phyloP scores from a whole-genome alignment of 2,329 filamentous ascomycete species.

The Trichoderma semiorbis region DNA sequence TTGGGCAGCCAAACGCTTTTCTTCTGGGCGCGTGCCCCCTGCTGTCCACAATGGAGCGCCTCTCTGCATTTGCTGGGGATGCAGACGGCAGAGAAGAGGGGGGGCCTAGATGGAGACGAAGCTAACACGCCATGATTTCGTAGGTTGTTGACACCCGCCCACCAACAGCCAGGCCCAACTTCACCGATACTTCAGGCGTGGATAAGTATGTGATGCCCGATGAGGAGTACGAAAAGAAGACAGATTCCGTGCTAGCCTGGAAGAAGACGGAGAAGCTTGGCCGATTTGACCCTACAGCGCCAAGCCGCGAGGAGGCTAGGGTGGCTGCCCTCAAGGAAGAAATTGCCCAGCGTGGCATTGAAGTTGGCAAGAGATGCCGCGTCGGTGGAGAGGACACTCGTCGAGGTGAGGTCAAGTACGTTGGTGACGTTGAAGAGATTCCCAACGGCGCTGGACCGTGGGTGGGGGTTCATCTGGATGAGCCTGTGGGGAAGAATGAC shows the following conservation, averaged over 20 bases:
- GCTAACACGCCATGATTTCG: constrained; percentile 30
- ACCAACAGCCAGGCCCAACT: constrained; percentile 70
- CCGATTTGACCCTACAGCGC: constrained; percentile 85
- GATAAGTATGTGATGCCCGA: constrained; percentile 89
- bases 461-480: constrained; percentile 73
- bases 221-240: constrained; percentile 78
- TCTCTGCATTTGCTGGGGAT: constrained; percentile 13
- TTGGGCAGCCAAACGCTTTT: constrained; percentile 16
- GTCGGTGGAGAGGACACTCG: constrained; percentile 65
- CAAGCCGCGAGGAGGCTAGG: constrained; percentile 69
- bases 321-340: constrained; percentile 66
- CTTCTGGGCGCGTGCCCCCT: constrained; percentile 2
- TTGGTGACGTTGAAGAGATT: constrained; percentile 73
- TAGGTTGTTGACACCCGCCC: constrained; percentile 81
- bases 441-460: constrained; percentile 62
- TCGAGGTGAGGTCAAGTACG: constrained; percentile 66
- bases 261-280: constrained; percentile 95
- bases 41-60: not conserved
- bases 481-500: constrained; percentile 80
- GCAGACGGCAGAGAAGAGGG: constrained; percentile 7
- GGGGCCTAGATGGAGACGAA: constrained; percentile 20
- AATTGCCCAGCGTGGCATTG: constrained; percentile 65
- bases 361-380: constrained; percentile 59
- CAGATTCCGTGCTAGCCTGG: constrained; percentile 89
- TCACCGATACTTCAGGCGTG: constrained; percentile 74